Evolutionary conservation across 768 basidiomycete species (phyloP).

Genomic region (Pleurotus tuber-regium): DNA sequence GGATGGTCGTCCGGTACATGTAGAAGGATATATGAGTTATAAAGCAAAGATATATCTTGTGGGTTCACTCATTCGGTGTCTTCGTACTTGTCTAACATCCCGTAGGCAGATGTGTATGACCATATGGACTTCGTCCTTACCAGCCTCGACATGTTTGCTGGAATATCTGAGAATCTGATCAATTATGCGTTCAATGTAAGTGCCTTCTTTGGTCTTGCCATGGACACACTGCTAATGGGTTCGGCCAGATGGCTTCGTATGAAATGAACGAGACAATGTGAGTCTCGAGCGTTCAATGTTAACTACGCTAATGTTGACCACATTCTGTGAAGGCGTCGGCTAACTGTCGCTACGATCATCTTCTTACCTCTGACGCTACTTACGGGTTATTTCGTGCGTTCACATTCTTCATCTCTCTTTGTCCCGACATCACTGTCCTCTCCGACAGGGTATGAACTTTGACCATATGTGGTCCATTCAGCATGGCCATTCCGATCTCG

Average conservation of each 20-base stretch:
- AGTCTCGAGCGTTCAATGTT: constrained; percentile 15
- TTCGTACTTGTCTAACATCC: neutral
- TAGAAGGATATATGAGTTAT: constrained; percentile 64
- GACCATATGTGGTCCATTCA: constrained; percentile 46
- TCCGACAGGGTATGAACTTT: constrained; percentile 75
- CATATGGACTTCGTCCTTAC: constrained; percentile 68
- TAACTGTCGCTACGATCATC: constrained; percentile 67
- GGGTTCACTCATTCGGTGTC: constrained; percentile 16
- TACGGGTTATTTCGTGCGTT: constrained; percentile 71
- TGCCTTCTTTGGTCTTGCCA: constrained; percentile 11
- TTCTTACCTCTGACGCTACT: constrained; percentile 69
- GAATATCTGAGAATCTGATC: constrained; percentile 64
- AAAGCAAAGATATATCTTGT: constrained; percentile 70
- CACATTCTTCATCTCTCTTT: neutral
- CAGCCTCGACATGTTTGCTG: constrained; percentile 66
- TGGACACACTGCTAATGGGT: constrained; percentile 1
- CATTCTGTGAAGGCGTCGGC: constrained; percentile 46
- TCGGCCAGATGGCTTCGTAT: constrained; percentile 62
- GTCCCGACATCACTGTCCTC: neutral
- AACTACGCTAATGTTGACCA: neutral
- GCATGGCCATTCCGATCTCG: constrained; percentile 40
- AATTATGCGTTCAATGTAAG: constrained; percentile 69
- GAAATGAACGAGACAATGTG: constrained; percentile 69
- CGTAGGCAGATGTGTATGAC: constrained; percentile 29
- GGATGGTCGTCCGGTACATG: constrained; percentile 22